Evolutionary conservation across 2,329 filamentous ascomycete genomes (phyloP).

Genomic region (Apiospora koreana): DNA sequence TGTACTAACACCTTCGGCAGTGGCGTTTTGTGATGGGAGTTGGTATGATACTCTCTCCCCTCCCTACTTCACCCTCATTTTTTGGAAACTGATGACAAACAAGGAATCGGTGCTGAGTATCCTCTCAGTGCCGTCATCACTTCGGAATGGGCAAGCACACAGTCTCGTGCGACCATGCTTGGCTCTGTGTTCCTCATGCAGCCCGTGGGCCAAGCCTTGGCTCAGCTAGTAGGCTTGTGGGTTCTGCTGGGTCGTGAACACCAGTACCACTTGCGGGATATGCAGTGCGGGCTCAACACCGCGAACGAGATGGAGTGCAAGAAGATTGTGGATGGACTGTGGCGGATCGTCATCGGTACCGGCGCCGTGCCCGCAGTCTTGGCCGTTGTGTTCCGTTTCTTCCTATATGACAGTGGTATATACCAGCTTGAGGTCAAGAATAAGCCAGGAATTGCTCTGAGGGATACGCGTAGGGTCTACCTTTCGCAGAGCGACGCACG

Average conservation of each 20-base stretch:
- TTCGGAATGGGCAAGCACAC: constrained; percentile 62
- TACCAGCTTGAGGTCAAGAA: constrained; percentile 67
- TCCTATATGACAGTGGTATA: constrained; percentile 65
- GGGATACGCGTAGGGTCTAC: constrained; percentile 62
- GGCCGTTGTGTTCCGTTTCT: constrained; percentile 66
- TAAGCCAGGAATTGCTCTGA: constrained; percentile 58
- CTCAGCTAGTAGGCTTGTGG: constrained; percentile 61
- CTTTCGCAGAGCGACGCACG: constrained; percentile 37
- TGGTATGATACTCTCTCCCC: constrained; percentile 31
- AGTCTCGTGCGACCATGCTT: constrained; percentile 64
- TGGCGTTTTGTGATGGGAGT: constrained; percentile 58
- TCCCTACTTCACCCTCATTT: not conserved
- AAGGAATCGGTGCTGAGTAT: constrained; percentile 68
- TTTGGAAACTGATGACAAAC: not conserved
- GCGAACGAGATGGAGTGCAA: constrained; percentile 45
- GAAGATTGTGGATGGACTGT: constrained; percentile 58
- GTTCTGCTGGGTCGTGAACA: constrained; percentile 46
- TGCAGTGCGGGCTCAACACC: constrained; percentile 45
- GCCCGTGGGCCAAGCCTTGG: constrained; percentile 64
- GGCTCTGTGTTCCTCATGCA: constrained; percentile 69
- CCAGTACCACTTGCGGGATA: constrained; percentile 27
- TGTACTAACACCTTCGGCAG: constrained; percentile 22
- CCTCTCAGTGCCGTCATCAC: constrained; percentile 67
- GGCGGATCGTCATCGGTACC: constrained; percentile 67
- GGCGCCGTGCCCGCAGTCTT: constrained; percentile 64